These are phyloP conservation scores for Gautieria morchelliformis DNA, from an alignment of 768 basidiomycete genomes.

Conservation along the genomic window DNA sequence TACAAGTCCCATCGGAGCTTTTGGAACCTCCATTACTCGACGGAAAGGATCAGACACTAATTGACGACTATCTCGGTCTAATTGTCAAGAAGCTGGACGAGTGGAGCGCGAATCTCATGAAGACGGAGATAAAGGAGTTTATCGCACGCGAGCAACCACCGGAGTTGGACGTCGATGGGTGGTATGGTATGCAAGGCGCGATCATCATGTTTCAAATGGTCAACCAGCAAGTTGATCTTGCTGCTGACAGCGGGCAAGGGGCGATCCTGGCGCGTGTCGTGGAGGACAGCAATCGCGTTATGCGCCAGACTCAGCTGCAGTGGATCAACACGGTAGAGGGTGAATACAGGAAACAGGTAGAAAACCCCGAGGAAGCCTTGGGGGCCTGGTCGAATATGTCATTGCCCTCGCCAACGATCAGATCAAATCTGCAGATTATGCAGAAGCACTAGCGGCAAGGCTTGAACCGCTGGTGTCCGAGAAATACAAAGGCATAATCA, in stretches of 20 bases:
- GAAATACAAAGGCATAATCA: constrained; percentile 79
- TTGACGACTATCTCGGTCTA: constrained; percentile 90
- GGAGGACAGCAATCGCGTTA: constrained; percentile 78
- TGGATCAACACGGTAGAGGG: constrained; percentile 78
- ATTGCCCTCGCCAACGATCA: constrained; percentile 98
- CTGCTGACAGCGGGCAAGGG: constrained; percentile 92
- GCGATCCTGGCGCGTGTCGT: constrained; percentile 87
- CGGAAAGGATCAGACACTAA: constrained; percentile 86
- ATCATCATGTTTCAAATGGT: constrained; percentile 98
- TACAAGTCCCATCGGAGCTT: constrained; percentile 71
- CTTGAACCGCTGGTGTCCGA: constrained; percentile 88
- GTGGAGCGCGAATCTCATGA: constrained; percentile 92
- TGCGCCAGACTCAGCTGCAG: constrained; percentile 79
- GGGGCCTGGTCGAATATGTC: constrained; percentile 92
- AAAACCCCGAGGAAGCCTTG: constrained; percentile 80
- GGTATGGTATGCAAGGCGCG: constrained; percentile 86
- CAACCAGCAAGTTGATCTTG: constrained; percentile 91
- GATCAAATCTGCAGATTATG: constrained; percentile 90
- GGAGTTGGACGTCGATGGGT: constrained; percentile 79
- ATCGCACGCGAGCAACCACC: constrained; percentile 74
- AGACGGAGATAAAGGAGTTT: constrained; percentile 81
- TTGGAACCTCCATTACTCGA: constrained; percentile 87
- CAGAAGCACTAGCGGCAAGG: constrained; percentile 75
- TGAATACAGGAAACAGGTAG: constrained; percentile 80
- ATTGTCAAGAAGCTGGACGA: constrained; percentile 95